phyloP scores from a whole-genome alignment of 495 filamentous ascomycete species.

The Penicillium robsamsonii region DNA sequence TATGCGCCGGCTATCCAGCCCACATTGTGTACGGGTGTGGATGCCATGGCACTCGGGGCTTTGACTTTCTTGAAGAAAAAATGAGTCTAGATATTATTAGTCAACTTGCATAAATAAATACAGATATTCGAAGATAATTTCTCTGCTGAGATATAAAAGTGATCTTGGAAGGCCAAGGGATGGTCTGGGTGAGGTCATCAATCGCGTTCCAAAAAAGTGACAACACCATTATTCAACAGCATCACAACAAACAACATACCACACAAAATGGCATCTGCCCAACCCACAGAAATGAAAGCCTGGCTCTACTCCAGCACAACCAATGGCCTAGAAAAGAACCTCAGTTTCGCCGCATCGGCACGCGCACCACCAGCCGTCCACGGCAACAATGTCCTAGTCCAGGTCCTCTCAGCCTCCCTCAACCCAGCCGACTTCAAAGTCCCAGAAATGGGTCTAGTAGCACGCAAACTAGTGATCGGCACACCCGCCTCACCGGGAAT shows the following conservation, averaged over 20 bases:
- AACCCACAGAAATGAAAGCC: conserved; percentile 53
- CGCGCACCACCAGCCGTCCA: conserved; percentile 39
- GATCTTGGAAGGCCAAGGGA: neutral
- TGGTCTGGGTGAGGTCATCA: conserved; percentile 6
- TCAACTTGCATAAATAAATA: neutral
- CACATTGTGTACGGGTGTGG: conserved; percentile 54
- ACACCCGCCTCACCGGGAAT: conserved; percentile 55
- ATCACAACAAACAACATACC: neutral
- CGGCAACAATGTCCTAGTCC: conserved; percentile 52
- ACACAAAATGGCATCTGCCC: conserved; percentile 14
- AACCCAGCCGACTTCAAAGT: conserved; percentile 75
- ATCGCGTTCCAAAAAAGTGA: neutral
- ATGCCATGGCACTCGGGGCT: conserved; percentile 55
- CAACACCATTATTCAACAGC: neutral
- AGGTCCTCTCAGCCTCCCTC: conserved; percentile 53
- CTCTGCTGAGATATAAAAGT: neutral
- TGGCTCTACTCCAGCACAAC: conserved; percentile 58
- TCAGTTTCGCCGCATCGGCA: conserved; percentile 47
- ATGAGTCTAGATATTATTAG: neutral
- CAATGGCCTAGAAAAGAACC: conserved; percentile 55
- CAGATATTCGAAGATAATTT: neutral
- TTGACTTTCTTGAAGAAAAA: conserved; percentile 44
- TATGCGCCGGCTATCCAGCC: conserved; percentile 62
- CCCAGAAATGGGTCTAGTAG: conserved; percentile 50
- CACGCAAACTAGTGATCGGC: conserved; percentile 32